Evolutionary conservation across 208 protist genomes (phyloP), one percentile per base, ranked within the genome.

Genomic region (Kentomonas sorsogonicus): DNA sequence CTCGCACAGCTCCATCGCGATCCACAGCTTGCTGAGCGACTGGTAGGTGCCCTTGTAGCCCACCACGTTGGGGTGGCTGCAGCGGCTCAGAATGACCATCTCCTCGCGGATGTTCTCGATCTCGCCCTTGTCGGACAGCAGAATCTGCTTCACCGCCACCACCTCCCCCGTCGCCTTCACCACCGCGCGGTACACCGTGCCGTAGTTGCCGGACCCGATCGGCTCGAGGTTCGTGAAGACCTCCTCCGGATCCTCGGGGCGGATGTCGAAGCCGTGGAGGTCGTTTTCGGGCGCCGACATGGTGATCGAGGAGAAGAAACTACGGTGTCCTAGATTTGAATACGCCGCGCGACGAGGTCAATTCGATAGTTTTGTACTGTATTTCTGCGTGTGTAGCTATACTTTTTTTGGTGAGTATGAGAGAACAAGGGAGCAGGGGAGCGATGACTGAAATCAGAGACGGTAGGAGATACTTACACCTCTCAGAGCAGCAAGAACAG

Each of bases 141-240:
- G 69, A 4, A 96, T 84, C 44, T 91, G 75, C 62, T 97, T 97
- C 20, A 96, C 81, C 4, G 93, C 93, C 0, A 93, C 82, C 44
- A 93, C 77, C 27, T 86, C 72, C 25, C 74, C 69, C 3, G 84
- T 96, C 18, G 75, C 57, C 9, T 72, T 64, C 48, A 93, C 79
- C 53, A 66, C 72, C 0, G 96, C 98, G 64, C 98, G 99, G 66
- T 98, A 97, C 13, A 99, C 98, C 25, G 97, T 89, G 25, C 98
- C 98, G 58, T 98, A 99, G 53, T 97, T 98, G 27, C 98, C 98
- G 43, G 96, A 62, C 30, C 90, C 90, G 44, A 90, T 74, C 36
- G 60, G 88, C 31, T 91, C 86, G 1, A 93, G 38, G 45, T 83
- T 77, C 53, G 92, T 85, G 43, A 91, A 95, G 16, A 90, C 44